Conservation (phyloP, 1,139 yeast species). For the Magnusiomyces tetraspermus region DNA sequence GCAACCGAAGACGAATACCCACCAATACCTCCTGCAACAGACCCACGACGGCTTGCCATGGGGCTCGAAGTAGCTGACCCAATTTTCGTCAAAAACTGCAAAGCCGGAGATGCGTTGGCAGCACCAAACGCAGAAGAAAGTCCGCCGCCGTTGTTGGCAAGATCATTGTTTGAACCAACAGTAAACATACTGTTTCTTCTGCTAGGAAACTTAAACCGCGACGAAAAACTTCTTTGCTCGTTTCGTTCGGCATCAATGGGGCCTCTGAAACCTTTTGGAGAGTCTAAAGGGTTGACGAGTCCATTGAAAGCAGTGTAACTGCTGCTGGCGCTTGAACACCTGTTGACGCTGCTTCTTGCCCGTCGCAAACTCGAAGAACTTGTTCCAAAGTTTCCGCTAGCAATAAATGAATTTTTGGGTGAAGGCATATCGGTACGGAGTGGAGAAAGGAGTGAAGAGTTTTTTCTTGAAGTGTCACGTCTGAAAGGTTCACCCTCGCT, state of each 20-base stretch:
- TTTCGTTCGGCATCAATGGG: background rate
- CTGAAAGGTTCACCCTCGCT: background rate
- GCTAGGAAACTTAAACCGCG: background rate
- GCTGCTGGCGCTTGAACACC: background rate
- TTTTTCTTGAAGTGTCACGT: background rate
- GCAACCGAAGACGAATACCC: background rate
- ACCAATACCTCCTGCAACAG: background rate
- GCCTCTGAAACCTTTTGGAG: background rate
- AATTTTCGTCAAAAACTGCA: background rate
- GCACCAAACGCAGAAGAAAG: background rate
- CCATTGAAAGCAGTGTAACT: background rate
- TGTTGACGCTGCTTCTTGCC: background rate
- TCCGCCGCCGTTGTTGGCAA: too few species aligned
- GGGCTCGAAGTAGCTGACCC: slow-evolving; percentile 3
- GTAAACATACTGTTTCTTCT: background rate
- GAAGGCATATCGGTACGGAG: background rate
- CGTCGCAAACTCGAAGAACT: background rate
- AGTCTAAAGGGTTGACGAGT: background rate
- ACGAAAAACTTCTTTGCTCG: background rate
- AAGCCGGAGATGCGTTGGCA: background rate
- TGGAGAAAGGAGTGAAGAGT: background rate
- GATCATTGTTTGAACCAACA: too few species aligned
- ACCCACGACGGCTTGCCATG: background rate
- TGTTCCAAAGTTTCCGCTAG: background rate
- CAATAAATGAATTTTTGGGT: too few species aligned